Evolutionary conservation across 192 early-diverging fungal genomes (phyloP).

Genomic region (Phlyctochytrium bullatum): DNA sequence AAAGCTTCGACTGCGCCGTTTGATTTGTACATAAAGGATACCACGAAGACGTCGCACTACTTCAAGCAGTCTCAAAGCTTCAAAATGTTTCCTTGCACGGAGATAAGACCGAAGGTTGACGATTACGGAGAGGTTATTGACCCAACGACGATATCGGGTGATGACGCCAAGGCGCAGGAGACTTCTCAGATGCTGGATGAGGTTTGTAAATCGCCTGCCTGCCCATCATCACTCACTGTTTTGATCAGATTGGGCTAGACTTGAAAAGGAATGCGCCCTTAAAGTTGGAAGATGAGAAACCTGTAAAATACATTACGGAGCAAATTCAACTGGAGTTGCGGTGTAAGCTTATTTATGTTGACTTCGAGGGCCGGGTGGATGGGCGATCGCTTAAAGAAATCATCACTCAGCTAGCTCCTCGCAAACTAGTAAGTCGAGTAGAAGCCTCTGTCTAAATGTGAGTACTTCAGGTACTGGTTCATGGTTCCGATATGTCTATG

Average conservation of each 20-base stretch:
- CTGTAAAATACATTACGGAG: conserved; percentile 73
- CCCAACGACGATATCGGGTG: conserved; percentile 41
- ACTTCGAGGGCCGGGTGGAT: conserved; percentile 90
- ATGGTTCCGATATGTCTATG: conserved; percentile 74
- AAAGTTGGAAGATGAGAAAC: conserved; percentile 56
- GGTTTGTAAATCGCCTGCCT: too few relatives aligned
- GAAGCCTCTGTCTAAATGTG: not conserved
- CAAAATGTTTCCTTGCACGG: conserved; percentile 80
- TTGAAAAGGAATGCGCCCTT: conserved; percentile 51
- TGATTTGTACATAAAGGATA: conserved; percentile 85
- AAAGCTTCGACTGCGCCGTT: conserved; percentile 54
- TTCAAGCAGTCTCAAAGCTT: conserved; percentile 78
- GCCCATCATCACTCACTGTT: too few relatives aligned
- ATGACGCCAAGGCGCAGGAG: conserved; percentile 8
- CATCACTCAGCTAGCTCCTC: conserved; percentile 71
- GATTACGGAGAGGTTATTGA: conserved; percentile 90
- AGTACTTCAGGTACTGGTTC: conserved; percentile 67
- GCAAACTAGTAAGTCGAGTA: conserved; percentile 66
- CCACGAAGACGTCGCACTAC: conserved; percentile 67
- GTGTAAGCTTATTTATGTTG: conserved; percentile 80
- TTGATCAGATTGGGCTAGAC: conserved; percentile 5
- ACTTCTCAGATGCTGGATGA: conserved; percentile 40
- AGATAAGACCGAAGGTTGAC: conserved; percentile 79
- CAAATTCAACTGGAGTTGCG: conserved; percentile 43
- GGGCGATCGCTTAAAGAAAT: conserved; percentile 84